Evolutionary conservation across 2,329 filamentous ascomycete species (phyloP), one percentile per base, ranked within the genome.

Genomic region (Tolypocladium cylindrosporum): DNA sequence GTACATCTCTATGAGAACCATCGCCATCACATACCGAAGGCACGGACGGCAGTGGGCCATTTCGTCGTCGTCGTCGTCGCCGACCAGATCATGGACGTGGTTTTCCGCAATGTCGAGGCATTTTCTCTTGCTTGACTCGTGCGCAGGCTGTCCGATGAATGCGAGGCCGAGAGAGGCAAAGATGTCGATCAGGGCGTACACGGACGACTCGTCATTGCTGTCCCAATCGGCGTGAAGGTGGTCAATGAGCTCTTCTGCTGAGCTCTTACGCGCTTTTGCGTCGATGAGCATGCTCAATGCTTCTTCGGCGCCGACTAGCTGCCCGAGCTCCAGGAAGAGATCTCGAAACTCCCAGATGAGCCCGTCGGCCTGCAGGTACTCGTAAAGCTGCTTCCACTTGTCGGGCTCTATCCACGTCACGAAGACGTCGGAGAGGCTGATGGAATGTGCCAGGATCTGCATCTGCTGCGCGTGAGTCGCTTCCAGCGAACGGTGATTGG

Each of bases 331-430:
- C n/a, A 56, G n/a, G 6, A 53, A 56, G 41, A 58, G 27, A 36
- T 55, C 39, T n/a, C 57, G 45, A n/a, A 58, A 54, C 31, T 58
- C 57, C 54, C 57, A 56, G 11, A 58, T 41, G 10, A 40, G 43
- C 13, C 52, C 54, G 2, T n/a, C 19, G 4, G 27, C 16, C 9
- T 6, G 31, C 6, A 58, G 48, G 48, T 40, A 9, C 14, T 34
- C 9, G 9, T 39, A 56, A n/a, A 58, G 39, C 9, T 21, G 8
- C 27, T 10, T 36, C 48, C 48, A 51, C 19, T 51, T 3, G 4
- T 21, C 16, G 7, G 9, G 4, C 2, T 21, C 48, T 51, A 36
- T 36, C 27, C 31, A n/a, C 1, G 31, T 51, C 31, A 24, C 8
- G n/a, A 51, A 34, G 2, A 36, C 48, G 48, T 21, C 48, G 31